A percentile compares a stretch with the other conserved stretches of the same genome.
Evolutionary conservation across 495 filamentous ascomycete species (phyloP).

Genomic region (Annulohypoxylon maeteangense): DNA sequence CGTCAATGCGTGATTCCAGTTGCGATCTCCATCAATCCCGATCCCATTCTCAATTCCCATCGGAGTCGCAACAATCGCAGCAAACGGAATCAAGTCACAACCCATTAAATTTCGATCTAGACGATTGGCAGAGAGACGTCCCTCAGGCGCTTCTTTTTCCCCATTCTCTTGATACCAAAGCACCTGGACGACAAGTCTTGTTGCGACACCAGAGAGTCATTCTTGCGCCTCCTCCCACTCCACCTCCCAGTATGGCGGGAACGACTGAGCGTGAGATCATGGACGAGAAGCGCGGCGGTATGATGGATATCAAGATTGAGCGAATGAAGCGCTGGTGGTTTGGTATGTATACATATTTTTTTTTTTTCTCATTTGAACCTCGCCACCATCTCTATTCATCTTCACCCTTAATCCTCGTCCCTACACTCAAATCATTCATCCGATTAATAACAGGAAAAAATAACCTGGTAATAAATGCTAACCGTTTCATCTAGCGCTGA

Average conservation of each 20-base stretch:
- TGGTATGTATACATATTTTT: slow-evolving; percentile 7
- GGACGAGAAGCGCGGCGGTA: background rate
- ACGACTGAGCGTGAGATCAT: background rate
- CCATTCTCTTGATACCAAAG: slow-evolving; percentile 15
- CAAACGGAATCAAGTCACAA: too few species aligned
- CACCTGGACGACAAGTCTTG: slow-evolving; percentile 25
- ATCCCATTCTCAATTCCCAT: background rate
- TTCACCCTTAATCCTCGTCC: background rate
- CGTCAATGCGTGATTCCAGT: background rate
- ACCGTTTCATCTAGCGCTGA: slow-evolving; percentile 8
- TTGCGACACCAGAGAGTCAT: slow-evolving; percentile 27
- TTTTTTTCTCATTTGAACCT: background rate
- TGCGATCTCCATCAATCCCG: background rate
- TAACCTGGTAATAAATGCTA: background rate
- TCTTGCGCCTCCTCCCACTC: slow-evolving; percentile 3
- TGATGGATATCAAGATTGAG: background rate
- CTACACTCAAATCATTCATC: background rate
- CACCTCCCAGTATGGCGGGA: background rate
- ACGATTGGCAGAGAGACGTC: slow-evolving; percentile 19
- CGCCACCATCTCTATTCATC: background rate
- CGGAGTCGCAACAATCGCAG: background rate
- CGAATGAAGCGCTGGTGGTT: background rate
- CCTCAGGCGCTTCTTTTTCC: slow-evolving; percentile 26
- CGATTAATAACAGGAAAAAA: background rate
- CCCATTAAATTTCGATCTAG: background rate